Percentiles rank a stretch among this genome's conserved stretches.
These are phyloP conservation scores for Candida sojae DNA, from an alignment of 1,139 yeast genomes.

Conservation along the genomic window DNA sequence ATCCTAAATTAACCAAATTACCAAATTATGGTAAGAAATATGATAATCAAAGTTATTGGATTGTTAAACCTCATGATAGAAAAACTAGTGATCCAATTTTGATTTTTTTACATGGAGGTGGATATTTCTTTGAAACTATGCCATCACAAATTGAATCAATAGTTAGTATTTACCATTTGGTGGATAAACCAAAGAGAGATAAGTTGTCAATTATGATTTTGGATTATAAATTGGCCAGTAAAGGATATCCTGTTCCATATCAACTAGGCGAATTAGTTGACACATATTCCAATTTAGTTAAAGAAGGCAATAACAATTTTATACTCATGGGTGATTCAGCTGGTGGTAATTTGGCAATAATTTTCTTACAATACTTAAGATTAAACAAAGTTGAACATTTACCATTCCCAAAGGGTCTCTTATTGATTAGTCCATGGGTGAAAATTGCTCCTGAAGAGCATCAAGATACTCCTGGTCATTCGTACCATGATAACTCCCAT, in stretches of 20 bases:
- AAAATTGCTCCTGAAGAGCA: constrained; percentile 13
- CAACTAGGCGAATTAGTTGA: constrained; percentile 37
- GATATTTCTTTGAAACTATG: constrained; percentile 37
- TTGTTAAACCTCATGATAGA: constrained; percentile 31
- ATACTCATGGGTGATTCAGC: constrained; percentile 44
- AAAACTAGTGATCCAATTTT: constrained; percentile 37
- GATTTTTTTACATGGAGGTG: constrained; percentile 47
- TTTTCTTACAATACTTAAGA: constrained; percentile 30
- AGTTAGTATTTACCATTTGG: constrained; percentile 29
- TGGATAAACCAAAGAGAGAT: constrained; percentile 27
- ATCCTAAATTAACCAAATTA: constrained; percentile 14
- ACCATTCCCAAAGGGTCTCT: constrained; percentile 32
- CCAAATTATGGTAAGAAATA: constrained; percentile 37
- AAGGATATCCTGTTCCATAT: constrained; percentile 34
- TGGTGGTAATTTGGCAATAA: constrained; percentile 40
- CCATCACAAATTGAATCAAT: constrained; percentile 35
- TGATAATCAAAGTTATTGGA: constrained; percentile 39
- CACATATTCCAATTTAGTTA: constrained; percentile 29
- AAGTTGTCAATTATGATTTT: constrained; percentile 34
- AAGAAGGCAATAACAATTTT: constrained; percentile 30
- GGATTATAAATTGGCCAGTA: constrained; percentile 40
- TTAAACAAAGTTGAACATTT: constrained; percentile 5
- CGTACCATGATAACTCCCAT: constrained; percentile 33
- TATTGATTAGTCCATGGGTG: constrained; percentile 46
- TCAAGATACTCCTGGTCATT: constrained; percentile 28